Evolutionary conservation across 2,329 filamentous ascomycete species (phyloP), one percentile per base, ranked within the genome.

Genomic region (Botrytis medusae): DNA sequence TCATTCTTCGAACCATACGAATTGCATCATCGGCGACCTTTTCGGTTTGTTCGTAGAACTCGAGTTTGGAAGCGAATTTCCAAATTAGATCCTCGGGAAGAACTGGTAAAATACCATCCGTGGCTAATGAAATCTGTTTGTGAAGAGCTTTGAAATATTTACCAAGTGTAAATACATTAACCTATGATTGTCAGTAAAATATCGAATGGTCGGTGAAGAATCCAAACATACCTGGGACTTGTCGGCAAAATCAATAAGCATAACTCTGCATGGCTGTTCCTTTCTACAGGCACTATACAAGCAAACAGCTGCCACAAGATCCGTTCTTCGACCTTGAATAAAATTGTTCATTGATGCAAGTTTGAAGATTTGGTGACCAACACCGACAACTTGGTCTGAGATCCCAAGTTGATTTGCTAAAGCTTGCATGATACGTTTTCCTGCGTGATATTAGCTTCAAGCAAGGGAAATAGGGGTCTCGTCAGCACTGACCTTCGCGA

Each of bases 211-310:
- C 54, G 60, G 63, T n/a, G 51, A 60, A 32, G n/a, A 7, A 71
- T 25, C n/a, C 22, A 42, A 65, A 75, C 80, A 77, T 79, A 86
- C 85, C 81, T 86, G 85, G n/a, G 91, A 84, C 60, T 95, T 87
- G 81, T 99, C 96, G 20, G 96, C 93, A 80, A 99, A 90, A 81
- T 99, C 96, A 81, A 99, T 98, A 61, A 99, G 87, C 92, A 99
- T 95, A 77, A 96, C 87, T 60, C 91, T 92, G 80, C 96, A 97
- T 37, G 91, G 90, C 61, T 89, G 89, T 75, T 93, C 90, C 71
- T 92, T 89, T 75, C 96, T 90, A 80, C 94, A 97, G 22, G 94
- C 94, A 72, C 93, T 92, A 78, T 98, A 99, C 44, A 99, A 86
- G 80, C 93, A 95, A 42, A 97, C 93, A n/a, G 94, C 94, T 42